Base-by-base conservation (phyloP, 2,329 filamentous ascomycete genomes). In the Moelleriella libera region DNA sequence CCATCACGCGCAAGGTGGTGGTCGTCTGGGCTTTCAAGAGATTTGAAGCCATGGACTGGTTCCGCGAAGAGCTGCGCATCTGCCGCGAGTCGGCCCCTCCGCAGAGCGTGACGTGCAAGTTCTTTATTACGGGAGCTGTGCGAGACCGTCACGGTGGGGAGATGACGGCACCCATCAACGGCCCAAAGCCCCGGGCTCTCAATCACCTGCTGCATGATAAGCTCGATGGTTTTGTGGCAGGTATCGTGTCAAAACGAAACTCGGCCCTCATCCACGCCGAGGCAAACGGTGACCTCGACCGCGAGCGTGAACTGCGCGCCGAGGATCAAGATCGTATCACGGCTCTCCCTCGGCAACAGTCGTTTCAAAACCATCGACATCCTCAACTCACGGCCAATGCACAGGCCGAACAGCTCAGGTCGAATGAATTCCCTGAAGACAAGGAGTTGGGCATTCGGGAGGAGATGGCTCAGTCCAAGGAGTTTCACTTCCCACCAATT, bases 41-140 rank as follows among this genome's bases (percentile, higher is more conserved):
- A 48, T 80, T 92, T 11, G 90, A 96, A 63, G 87, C 88, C 1
- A 88, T 97, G 81, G 88, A 96, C 61, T 97, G 90, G 90, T 97
- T 96, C 72, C 85, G 87, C 54, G 89, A 96, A 65, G 90, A 96
- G 63, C 72, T 96, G 49, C 79, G 88, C 44, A 94, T 96, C 57
- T 95, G 90, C 66, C 79, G 88, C 56, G 87, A 96, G 63, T 83
- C 81, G 45, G 89, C 90, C 8, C 90, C 90, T 1, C 85, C 86
- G 0, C 87, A 92, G 59, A 84, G 85, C 31, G 85, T 96, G 7
- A 86, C 85, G 29, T 96, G 89, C 69, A 89, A 94, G 62, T 96
- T 96, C 70, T 96, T 88, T 65, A 85, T 96, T 54, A 97, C 90
- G 0, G 80, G 83, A 1, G 77, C 88, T 6, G 63, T 66, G 12